Base-by-base conservation (phyloP, 208 protist genomes). In the Endotrypanum monterogeii region DNA sequence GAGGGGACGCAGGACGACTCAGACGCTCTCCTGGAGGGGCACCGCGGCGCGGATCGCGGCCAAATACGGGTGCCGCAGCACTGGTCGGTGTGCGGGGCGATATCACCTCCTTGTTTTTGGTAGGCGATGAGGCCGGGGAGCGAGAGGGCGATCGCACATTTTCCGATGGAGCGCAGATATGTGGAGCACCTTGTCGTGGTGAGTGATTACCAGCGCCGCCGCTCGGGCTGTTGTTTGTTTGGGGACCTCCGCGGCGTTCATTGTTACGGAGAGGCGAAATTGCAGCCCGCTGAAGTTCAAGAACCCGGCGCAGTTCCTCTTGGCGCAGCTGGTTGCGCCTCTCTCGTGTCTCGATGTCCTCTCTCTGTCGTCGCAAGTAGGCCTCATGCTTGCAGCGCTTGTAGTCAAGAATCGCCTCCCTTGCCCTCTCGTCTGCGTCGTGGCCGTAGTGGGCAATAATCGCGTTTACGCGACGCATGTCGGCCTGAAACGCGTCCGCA, bases 361-460 rank as follows among this genome's bases (percentile, higher is more conserved):
- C 67, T 52, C 84, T 89, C 60, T 93, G 83, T n/a, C 80, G 80
- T 68, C 82, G 82, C 39, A 90, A 65, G 76, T 96, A 93, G 54
- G 90, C 92, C 78, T 96, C 92, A 56, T 94, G 92, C 75, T 96
- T 96, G 62, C 89, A 88, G 23, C 85, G 84, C 92, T 94, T 96
- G 74, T 94, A 96, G 3, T 88, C 92, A 70, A 94, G 92, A 65
- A 96, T 96, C 25, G 89, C 94, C 61, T 96, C 90, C 66, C 90
- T 86, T 18, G 89, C 88, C 71, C 83, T 84, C 58, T 83, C 82
- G 61, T 94, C 88, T 16, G 87, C 79, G 79, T 90, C 83, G 55
- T 85, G 77, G 14, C 84, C 90, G 78, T 94, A 94, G 48, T 87
- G 86, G 48, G 87, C 81, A 50, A 96, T 93, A 71, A 96, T 94